Evolutionary conservation across 306 rosid genomes (phyloP).

Genomic region (Inga leiocalycina): DNA sequence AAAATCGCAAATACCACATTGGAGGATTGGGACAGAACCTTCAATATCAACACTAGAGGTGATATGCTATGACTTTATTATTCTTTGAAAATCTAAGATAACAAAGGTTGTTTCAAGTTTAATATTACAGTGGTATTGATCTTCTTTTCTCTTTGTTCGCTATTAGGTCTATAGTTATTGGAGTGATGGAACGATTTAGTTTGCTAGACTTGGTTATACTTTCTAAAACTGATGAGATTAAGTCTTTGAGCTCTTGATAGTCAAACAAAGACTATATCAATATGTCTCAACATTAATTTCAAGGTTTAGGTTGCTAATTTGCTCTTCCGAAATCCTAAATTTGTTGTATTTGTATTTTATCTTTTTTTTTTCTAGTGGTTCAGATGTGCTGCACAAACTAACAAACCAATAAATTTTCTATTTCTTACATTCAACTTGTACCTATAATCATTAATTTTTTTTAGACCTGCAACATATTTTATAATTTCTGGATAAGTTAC

Average conservation of each 20-base stretch:
- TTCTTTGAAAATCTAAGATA: neutral
- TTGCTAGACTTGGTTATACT: neutral
- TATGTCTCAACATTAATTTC: neutral
- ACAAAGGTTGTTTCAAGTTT: neutral
- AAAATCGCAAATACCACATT: slow-evolving; percentile 33
- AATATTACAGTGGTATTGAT: neutral
- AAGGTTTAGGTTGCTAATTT: neutral
- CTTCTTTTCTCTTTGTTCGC: neutral
- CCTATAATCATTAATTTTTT: neutral
- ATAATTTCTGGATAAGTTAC: neutral
- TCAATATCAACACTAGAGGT: slow-evolving; percentile 48
- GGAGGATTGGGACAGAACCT: slow-evolving; percentile 49
- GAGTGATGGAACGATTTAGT: neutral
- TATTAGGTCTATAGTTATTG: neutral
- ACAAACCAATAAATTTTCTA: neutral
- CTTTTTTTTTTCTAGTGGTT: neutral
- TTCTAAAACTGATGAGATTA: neutral
- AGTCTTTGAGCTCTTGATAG: neutral
- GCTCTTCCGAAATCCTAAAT: neutral
- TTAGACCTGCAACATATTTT: neutral
- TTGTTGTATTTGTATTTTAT: neutral
- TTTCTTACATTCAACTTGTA: neutral
- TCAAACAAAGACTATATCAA: neutral
- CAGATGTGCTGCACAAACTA: neutral
- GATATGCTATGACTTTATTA: neutral